Percentiles rank a stretch among this genome's conserved stretches.
Evolutionary conservation across 306 rosid genomes (phyloP).

Genomic region (Crataegus laevigata): DNA sequence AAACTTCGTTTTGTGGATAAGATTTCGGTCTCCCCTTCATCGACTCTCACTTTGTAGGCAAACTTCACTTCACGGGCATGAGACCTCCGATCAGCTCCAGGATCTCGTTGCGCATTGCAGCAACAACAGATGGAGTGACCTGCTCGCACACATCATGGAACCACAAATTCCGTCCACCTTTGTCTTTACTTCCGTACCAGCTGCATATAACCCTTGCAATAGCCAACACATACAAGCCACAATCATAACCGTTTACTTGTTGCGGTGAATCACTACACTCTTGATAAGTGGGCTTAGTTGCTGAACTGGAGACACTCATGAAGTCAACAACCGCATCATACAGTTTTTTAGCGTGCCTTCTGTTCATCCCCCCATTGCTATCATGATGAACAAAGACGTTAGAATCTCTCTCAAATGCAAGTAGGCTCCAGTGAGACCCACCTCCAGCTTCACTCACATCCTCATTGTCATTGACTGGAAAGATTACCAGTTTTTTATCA

Average conservation of each 20-base stretch:
- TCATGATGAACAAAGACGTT: constrained; percentile 76
- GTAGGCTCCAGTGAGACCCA: constrained; percentile 91
- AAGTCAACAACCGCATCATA: constrained; percentile 45
- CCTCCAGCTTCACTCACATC: constrained; percentile 66
- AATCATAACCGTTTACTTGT: constrained; percentile 73
- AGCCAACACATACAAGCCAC: constrained; percentile 76
- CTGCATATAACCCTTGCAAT: constrained; percentile 56
- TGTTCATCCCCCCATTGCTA: constrained; percentile 40
- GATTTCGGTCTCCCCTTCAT: not conserved
- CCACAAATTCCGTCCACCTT: constrained; percentile 40
- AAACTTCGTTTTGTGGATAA: too few species aligned
- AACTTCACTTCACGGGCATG: constrained; percentile 39
- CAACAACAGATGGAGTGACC: constrained; percentile 48
- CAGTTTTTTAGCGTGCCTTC: constrained; percentile 44
- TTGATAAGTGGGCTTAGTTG: constrained; percentile 26
- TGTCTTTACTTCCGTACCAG: constrained; percentile 37
- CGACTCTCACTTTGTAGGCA: not conserved
- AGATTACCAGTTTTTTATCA: constrained; percentile 49
- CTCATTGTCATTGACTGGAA: constrained; percentile 70
- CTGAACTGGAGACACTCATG: constrained; percentile 25
- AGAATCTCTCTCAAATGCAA: constrained; percentile 50
- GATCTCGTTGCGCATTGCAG: constrained; percentile 54
- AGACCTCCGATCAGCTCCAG: constrained; percentile 48
- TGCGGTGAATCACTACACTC: constrained; percentile 55
- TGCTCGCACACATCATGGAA: constrained; percentile 49